Evolutionary conservation across 208 protist genomes (phyloP).

Genomic region (Leishmania gerbilli): DNA sequence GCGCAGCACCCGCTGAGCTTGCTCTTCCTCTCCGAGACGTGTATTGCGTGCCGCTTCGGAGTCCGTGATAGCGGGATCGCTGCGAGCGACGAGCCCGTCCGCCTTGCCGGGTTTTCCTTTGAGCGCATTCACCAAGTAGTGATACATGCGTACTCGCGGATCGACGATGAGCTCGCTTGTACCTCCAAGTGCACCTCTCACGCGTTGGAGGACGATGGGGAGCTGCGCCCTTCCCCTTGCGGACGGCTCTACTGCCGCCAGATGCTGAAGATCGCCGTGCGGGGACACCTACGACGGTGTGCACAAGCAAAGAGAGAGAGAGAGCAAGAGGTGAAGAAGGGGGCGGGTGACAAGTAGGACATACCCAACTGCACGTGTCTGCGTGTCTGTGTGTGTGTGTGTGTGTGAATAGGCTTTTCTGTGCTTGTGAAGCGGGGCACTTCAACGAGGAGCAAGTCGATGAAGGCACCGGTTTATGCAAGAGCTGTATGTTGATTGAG

Average conservation of each 20-base stretch:
- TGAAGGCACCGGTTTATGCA: background rate
- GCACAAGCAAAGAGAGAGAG: background rate
- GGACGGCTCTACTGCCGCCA: background rate
- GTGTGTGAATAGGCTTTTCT: background rate
- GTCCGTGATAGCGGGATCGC: background rate
- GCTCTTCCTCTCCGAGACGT: constrained; percentile 14
- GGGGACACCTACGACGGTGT: background rate
- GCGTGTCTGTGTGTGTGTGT: background rate
- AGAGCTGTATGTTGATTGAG: too few relatives aligned
- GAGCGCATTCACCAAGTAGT: constrained; percentile 17
- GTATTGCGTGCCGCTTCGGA: constrained; percentile 6
- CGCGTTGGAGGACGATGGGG: too few relatives aligned
- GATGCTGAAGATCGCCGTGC: background rate
- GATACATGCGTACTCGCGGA: constrained; percentile 13
- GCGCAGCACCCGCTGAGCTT: constrained; percentile 1
- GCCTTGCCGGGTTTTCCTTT: background rate
- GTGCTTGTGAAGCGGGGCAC: background rate
- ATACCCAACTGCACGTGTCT: background rate
- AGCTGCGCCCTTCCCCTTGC: too few relatives aligned
- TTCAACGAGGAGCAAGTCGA: background rate
- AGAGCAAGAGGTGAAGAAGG: constrained; percentile 8
- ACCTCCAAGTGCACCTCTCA: background rate
- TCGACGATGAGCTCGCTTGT: background rate
- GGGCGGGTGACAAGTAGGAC: background rate
- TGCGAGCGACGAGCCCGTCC: background rate